A percentile compares a stretch with the other conserved stretches of the same genome.
Conservation (phyloP, 768 basidiomycete genomes). For the Mycena metata region DNA sequence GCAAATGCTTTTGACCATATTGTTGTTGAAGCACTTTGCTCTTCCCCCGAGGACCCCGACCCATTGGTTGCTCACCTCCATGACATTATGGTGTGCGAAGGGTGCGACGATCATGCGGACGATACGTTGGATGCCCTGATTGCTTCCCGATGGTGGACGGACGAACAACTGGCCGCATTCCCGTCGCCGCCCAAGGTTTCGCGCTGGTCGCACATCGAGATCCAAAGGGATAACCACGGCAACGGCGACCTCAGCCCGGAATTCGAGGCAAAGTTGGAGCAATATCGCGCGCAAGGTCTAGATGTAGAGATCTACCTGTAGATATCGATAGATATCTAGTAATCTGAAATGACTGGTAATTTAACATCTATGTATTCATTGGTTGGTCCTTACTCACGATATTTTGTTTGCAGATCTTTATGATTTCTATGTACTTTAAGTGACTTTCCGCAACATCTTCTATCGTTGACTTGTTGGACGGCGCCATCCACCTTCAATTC, state of each 20-base stretch:
- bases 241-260: background rate
- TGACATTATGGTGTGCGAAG: background rate
- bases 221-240: background rate
- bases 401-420: no score
- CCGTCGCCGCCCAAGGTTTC: background rate
- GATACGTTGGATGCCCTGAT: background rate
- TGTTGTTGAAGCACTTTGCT: background rate
- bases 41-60: background rate
- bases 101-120: background rate
- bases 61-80: slow-evolving; percentile 16
- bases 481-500: no score
- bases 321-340: no score
- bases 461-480: no score
- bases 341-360: no score
- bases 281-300: slow-evolving; percentile 22
- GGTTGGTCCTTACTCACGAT: no score
- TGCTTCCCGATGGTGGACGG: background rate
- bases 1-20: background rate
- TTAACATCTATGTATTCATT: no score
- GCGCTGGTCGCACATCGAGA: background rate
- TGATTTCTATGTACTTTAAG: no score
- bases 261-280: background rate
- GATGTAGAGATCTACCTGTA: no score
- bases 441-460: no score
- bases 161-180: background rate